phyloP scores from a whole-genome alignment of 306 rosid genomes.

The Spatholobus suberectus region DNA sequence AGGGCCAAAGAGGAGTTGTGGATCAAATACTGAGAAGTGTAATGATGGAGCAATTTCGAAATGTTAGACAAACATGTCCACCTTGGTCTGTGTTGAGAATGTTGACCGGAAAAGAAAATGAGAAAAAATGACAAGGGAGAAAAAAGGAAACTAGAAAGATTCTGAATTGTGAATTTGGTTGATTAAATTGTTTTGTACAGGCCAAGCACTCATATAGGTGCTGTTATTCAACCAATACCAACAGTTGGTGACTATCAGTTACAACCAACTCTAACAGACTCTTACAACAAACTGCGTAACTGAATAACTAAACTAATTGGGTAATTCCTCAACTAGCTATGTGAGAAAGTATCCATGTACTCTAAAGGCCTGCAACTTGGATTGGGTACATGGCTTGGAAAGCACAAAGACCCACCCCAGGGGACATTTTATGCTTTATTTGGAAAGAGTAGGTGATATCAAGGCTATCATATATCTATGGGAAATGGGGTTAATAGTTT shows the following conservation, averaged over 20 bases:
- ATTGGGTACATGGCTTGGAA: neutral
- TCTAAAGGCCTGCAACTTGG: neutral
- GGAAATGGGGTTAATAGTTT: neutral
- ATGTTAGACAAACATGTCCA: neutral
- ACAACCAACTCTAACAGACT: neutral
- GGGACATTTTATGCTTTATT: neutral
- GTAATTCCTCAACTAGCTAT: neutral
- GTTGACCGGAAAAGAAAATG: neutral
- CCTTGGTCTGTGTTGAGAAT: neutral
- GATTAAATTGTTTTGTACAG: neutral
- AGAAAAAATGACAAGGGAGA: neutral
- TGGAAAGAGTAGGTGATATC: neutral
- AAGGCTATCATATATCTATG: neutral
- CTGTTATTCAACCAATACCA: neutral
- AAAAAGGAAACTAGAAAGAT: neutral
- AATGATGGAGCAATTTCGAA: neutral
- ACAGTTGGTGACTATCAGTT: neutral
- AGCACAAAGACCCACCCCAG: neutral
- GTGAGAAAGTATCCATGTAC: neutral
- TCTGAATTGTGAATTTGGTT: neutral
- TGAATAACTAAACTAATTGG: neutral
- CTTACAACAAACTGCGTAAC: neutral
- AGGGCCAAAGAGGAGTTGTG: neutral
- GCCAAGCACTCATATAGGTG: neutral
- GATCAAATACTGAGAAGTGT: conserved; percentile 1